Base-by-base conservation (phyloP, 177 flowering plant genomes). In the Vitis hybrid region DNA sequence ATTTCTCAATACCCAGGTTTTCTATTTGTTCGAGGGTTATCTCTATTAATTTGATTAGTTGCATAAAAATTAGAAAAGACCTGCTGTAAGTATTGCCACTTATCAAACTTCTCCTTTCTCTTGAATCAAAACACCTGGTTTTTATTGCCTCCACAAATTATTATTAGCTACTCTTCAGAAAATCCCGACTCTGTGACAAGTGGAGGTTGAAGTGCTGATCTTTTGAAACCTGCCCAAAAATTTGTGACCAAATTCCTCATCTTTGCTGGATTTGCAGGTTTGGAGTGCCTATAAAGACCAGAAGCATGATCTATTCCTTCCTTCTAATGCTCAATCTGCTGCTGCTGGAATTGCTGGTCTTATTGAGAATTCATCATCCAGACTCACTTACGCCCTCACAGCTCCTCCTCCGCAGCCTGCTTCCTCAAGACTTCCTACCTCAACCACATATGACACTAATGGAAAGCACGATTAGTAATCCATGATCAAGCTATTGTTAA, bases 241-340 rank as follows among this genome's bases (percentile, higher is more conserved):
- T 57, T 54, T 51, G 56, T 62, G 15, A 50, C 19, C 11, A 50
- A 15, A 35, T 62, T 68, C 48, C 14, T 16, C 3, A 27, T 9
- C 50, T 16, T 46, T 3, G n/a, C 11, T 55, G 46, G 19, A 32
- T 70, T 52, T 73, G 72, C 86, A 96, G 99, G 95, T 96, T 12
- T 96, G 99, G 99, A 77, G 88, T 77, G 99, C 98, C 6, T 96
- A 93, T 66, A 96, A 96, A 76, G 99, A 96, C 75, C 99, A 96
- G 83, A 93, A 87, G 72, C 99, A 96, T 70, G 99, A 96, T 71
- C 96, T 96, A 40, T 96, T 96, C 84, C 97, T 96, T 57, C 99
- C 99, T 60, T 90, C 99, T 70, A 93, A 81, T 81, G 98, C 99
- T 56, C 98, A 96, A 76, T 88, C 96, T 58, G 91, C 98, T 48